Evolutionary conservation across 306 rosid genomes (phyloP).

Genomic region (Corylus avellana): DNA sequence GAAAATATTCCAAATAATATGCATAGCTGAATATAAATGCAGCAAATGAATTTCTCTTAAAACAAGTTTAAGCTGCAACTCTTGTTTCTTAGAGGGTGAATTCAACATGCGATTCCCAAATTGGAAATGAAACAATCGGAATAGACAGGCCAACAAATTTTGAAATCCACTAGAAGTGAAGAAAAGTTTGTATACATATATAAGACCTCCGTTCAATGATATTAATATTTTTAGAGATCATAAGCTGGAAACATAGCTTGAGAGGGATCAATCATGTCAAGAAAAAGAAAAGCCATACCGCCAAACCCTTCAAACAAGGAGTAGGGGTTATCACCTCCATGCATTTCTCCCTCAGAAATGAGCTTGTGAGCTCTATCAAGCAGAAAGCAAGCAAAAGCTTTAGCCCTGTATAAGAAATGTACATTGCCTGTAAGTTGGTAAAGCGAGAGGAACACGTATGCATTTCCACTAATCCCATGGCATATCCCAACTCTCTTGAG

Average conservation of each 20-base stretch:
- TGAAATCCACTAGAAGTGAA: neutral
- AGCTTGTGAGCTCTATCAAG: conserved; percentile 63
- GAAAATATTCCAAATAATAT: too few species aligned
- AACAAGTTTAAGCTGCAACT: too few species aligned
- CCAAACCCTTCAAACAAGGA: conserved; percentile 70
- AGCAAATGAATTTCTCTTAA: too few species aligned
- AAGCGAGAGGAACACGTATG: conserved; percentile 60
- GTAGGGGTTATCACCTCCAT: conserved; percentile 63
- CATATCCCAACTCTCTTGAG: conserved; percentile 67
- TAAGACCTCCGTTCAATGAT: conserved; percentile 7
- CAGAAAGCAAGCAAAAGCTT: conserved; percentile 67
- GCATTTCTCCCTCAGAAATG: conserved; percentile 60
- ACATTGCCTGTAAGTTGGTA: conserved; percentile 56
- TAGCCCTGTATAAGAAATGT: conserved; percentile 55
- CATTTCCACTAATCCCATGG: conserved; percentile 79
- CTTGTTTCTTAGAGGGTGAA: too few species aligned
- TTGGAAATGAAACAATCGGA: neutral
- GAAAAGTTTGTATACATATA: conserved; percentile 1
- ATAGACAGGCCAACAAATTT: neutral
- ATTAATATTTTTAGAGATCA: conserved; percentile 40
- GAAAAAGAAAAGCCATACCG: conserved; percentile 61
- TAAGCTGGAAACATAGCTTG: conserved; percentile 63
- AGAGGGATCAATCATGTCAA: conserved; percentile 59
- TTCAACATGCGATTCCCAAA: neutral
- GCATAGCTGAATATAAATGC: too few species aligned